A percentile compares a stretch with the other conserved stretches of the same genome.
Conservation (phyloP, 2,329 filamentous ascomycete genomes). For the Daldinia sp. region DNA sequence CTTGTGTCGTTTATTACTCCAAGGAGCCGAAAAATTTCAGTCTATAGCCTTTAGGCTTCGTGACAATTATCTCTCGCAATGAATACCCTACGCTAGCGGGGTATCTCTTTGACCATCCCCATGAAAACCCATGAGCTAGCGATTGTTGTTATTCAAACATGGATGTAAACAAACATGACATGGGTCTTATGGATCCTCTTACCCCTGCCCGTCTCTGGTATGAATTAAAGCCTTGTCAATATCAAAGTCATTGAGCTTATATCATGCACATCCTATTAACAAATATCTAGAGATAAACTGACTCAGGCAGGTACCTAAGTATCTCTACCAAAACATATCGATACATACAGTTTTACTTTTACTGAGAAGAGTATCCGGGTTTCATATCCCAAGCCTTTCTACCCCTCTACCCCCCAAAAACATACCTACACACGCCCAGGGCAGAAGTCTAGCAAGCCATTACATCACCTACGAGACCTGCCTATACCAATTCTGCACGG, state of each 20-base stretch:
- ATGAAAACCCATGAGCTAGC: background rate
- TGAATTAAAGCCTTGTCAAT: background rate
- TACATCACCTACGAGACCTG: conserved; percentile 9
- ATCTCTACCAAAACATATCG: background rate
- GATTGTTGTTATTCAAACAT: background rate
- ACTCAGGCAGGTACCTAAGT: no score
- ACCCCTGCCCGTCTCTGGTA: background rate
- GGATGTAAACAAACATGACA: background rate
- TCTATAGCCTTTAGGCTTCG: background rate
- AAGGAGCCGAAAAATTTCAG: background rate
- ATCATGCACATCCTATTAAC: background rate
- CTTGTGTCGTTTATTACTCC: background rate
- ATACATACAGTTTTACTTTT: background rate
- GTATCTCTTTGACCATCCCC: background rate
- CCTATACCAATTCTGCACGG: conserved; percentile 58
- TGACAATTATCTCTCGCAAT: no score
- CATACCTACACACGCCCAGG: background rate
- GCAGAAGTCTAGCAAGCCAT: background rate
- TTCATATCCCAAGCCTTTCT: background rate
- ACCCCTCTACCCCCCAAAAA: background rate
- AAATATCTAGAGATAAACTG: background rate
- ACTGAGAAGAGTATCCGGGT: background rate
- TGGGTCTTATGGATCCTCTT: background rate
- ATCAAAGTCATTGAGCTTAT: background rate
- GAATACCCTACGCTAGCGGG: background rate